A percentile compares a stretch with the other conserved stretches of the same genome.
These are phyloP conservation scores for Salinomyces thailandicus DNA, from an alignment of 2,329 filamentous ascomycete genomes.

Conservation along the genomic window DNA sequence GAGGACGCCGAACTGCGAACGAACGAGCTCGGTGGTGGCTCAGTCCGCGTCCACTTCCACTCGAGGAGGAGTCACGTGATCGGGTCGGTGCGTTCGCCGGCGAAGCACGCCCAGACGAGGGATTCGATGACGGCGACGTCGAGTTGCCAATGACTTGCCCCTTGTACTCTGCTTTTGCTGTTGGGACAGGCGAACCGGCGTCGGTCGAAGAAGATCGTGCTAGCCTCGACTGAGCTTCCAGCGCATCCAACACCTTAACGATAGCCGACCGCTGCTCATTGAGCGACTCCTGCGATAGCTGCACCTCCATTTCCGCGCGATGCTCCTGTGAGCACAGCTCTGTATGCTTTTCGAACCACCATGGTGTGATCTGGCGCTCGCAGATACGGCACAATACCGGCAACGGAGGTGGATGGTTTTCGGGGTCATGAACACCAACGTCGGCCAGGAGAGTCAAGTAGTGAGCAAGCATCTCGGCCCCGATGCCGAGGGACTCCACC, in stretches of 20 bases:
- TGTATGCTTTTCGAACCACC: slow-evolving; percentile 99
- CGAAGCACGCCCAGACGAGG: slow-evolving; percentile 59
- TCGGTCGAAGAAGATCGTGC: slow-evolving; percentile 43
- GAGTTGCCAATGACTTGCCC: slow-evolving; percentile 66
- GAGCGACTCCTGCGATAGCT: slow-evolving; percentile 85
- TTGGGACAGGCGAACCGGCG: slow-evolving; percentile 30
- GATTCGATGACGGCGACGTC: slow-evolving; percentile 56
- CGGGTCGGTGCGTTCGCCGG: slow-evolving; percentile 55
- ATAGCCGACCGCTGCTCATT: slow-evolving; percentile 89
- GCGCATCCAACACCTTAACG: slow-evolving; percentile 84
- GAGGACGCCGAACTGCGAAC: slow-evolving; percentile 80
- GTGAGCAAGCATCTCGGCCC: slow-evolving; percentile 86
- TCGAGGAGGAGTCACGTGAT: slow-evolving; percentile 55
- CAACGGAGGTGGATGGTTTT: slow-evolving; percentile 65
- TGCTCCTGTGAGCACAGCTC: slow-evolving; percentile 94
- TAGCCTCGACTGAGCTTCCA: slow-evolving; percentile 67
- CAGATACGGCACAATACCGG: slow-evolving; percentile 93
- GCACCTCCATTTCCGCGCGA: slow-evolving; percentile 92
- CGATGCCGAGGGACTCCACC: slow-evolving; percentile 86
- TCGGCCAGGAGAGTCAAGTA: slow-evolving; percentile 87
- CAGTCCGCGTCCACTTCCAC: slow-evolving; percentile 50
- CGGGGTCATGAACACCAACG: slow-evolving; percentile 62
- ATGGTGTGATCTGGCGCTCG: slow-evolving; percentile 90
- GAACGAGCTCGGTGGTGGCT: slow-evolving; percentile 75
- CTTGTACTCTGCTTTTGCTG: slow-evolving; percentile 64